These are phyloP conservation scores for Blastobotrys serpentis DNA, from an alignment of 1,139 yeast genomes.

Conservation along the genomic window DNA sequence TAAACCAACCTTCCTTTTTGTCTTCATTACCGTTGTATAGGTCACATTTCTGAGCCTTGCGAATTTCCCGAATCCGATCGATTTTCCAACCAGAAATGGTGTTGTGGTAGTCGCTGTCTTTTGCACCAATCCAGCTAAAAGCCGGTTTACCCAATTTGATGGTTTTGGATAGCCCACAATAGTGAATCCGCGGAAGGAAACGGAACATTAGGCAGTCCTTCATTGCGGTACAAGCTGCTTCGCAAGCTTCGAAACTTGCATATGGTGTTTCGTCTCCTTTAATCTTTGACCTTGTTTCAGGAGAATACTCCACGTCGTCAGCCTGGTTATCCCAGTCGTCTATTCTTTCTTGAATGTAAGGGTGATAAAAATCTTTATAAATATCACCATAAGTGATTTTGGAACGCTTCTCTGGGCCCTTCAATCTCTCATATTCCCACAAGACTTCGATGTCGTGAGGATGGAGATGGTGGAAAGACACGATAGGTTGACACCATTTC, in stretches of 20 bases:
- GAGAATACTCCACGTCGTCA: constrained; percentile 11
- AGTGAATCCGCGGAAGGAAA: constrained; percentile 23
- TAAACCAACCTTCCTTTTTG: constrained; percentile 10
- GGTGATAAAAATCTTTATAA: constrained; percentile 38
- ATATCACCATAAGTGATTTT: constrained; percentile 35
- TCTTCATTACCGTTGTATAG: not conserved
- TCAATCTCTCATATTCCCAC: constrained; percentile 38
- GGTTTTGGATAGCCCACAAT: constrained; percentile 23
- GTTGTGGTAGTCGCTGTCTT: constrained; percentile 10
- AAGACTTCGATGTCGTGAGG: constrained; percentile 37
- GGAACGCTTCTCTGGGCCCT: constrained; percentile 32
- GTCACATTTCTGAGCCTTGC: constrained; percentile 1
- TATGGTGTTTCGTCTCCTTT: constrained; percentile 23
- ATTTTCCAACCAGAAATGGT: constrained; percentile 33
- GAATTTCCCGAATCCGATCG: constrained; percentile 29
- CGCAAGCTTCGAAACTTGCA: constrained; percentile 28
- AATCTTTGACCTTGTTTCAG: constrained; percentile 18
- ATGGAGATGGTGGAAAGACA: constrained; percentile 37
- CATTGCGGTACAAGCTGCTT: constrained; percentile 26
- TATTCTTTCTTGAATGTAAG: constrained; percentile 31
- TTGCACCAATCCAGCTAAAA: not conserved
- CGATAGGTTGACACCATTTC: constrained; percentile 37
- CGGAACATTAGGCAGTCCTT: constrained; percentile 31
- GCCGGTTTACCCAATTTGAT: constrained; percentile 23
- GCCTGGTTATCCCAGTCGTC: constrained; percentile 34